phyloP scores from a whole-genome alignment of 2,329 filamentous ascomycete species.

The Aspergillus aculeatus region DNA sequence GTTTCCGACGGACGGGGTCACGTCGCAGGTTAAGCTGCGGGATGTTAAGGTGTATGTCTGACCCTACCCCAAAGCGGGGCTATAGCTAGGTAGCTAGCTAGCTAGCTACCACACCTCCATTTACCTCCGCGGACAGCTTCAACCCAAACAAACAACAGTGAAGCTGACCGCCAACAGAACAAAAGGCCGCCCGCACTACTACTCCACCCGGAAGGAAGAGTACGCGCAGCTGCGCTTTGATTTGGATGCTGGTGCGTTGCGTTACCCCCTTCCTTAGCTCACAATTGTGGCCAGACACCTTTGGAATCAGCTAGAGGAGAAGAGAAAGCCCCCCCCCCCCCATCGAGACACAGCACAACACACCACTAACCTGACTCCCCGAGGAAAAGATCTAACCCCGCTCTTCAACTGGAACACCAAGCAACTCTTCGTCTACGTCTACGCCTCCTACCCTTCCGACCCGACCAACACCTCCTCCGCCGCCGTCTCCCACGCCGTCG shows the following conservation, averaged over 20 bases:
- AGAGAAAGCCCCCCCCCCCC: too few relatives aligned
- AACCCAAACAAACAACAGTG: too few relatives aligned
- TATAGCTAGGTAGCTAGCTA: too few relatives aligned
- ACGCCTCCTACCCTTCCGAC: constrained; percentile 64
- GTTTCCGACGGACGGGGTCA: constrained; percentile 54
- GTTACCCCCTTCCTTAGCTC: not conserved
- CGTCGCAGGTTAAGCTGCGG: constrained; percentile 48
- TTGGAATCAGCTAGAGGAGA: too few relatives aligned
- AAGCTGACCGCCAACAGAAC: constrained; percentile 53
- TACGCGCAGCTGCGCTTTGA: constrained; percentile 94
- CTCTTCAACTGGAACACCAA: constrained; percentile 99
- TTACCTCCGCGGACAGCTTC: too few relatives aligned
- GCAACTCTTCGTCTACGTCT: constrained; percentile 94
- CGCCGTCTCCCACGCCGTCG: constrained; percentile 64
- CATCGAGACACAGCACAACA: too few relatives aligned
- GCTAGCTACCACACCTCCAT: too few relatives aligned
- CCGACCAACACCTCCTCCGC: constrained; percentile 23
- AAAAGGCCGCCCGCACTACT: constrained; percentile 93
- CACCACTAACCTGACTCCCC: not conserved
- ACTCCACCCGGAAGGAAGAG: constrained; percentile 87
- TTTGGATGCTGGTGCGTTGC: constrained; percentile 66
- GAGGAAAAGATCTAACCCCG: constrained; percentile 66
- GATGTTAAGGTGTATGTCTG: constrained; percentile 78
- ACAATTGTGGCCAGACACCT: too few relatives aligned
- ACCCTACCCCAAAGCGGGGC: too few relatives aligned